Base-by-base conservation (phyloP, 2,329 filamentous ascomycete genomes). In the Hymenoscyphus repandus region DNA sequence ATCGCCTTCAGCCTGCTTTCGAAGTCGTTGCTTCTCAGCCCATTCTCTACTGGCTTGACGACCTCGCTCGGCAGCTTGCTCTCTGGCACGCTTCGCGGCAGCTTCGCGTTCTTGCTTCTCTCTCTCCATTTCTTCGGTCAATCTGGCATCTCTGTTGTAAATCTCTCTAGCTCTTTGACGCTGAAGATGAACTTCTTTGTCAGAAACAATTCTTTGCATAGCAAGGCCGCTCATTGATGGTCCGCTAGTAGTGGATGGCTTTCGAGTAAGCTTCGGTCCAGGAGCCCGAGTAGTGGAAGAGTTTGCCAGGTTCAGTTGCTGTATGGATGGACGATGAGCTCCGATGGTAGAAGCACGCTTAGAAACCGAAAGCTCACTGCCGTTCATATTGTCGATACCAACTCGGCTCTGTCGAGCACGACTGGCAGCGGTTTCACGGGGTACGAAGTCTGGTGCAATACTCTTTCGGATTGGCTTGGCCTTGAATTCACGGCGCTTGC, bases 61-160 rank as follows among this genome's bases (percentile, higher is more conserved):
- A 48, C 79, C 80, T 60, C 77, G 73, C 65, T 85, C 80, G 9
- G 82, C 80, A 20, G 82, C 82, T 59, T 81, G 72, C 58, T 81
- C 75, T 40, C 82, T 72, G 6, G 80, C 80, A 49, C 70, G 61
- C 60, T 75, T 79, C 12, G 80, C 75, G 34, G 72, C 70, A 43
- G 69, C 65, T 58, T 84, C 80, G 32, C 79, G 74, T 53, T 79
- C 76, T 7, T 70, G 71, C 58, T 70, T 76, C 63, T 81, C 80
- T 9, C 71, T 72, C 55, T 79, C 74, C 44, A 74, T 74, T 41
- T 75, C 74, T 38, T 71, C 70, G 1, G 65, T 64, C 53, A 69
- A 69, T 47, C 67, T 69, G 55, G 74, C 77, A 61, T 83, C 80
- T 22, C 75, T 72, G 33, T 72, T 69, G 51, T 75, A 74, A 15